Conservation (phyloP, 2,329 filamentous ascomycete species). For the Xylaria sp. region DNA sequence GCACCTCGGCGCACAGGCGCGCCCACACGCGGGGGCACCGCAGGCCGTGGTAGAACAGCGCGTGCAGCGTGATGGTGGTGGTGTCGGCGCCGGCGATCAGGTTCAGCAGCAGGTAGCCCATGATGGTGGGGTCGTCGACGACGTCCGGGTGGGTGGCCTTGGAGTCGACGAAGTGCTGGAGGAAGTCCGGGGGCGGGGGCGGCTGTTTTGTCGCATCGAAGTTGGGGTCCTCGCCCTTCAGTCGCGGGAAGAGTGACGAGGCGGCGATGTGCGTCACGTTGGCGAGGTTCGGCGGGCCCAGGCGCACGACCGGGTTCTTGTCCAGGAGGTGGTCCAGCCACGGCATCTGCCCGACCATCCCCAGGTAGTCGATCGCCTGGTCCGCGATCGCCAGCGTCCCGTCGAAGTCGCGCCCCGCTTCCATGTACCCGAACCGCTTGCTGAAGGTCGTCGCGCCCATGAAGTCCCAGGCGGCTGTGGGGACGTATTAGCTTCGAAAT, state of each 20-base stretch:
- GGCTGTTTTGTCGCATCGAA: slow-evolving; percentile 13
- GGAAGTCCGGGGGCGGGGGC: slow-evolving; percentile 39
- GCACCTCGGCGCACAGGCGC: slow-evolving; percentile 43
- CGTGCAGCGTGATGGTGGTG: slow-evolving; percentile 39
- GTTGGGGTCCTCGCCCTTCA: slow-evolving; percentile 14
- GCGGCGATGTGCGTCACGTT: slow-evolving; percentile 26
- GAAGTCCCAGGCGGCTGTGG: slow-evolving; percentile 45
- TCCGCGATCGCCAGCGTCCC: slow-evolving; percentile 36
- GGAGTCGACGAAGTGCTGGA: slow-evolving; percentile 40
- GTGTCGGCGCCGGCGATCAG: slow-evolving; percentile 43
- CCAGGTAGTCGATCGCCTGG: slow-evolving; percentile 40
- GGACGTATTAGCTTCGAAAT: no score
- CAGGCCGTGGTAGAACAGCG: slow-evolving; percentile 43
- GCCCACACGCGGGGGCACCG: slow-evolving; percentile 34
- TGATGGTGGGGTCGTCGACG: slow-evolving; percentile 35
- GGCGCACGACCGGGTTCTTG: slow-evolving; percentile 34
- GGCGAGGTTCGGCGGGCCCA: slow-evolving; percentile 29
- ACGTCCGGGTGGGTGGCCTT: slow-evolving; percentile 33
- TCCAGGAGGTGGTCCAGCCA: slow-evolving; percentile 34
- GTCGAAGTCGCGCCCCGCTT: slow-evolving; percentile 42
- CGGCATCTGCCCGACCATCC: slow-evolving; percentile 33
- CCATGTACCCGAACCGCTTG: slow-evolving; percentile 45
- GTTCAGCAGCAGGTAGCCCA: slow-evolving; percentile 32
- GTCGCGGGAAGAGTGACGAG: slow-evolving; percentile 20
- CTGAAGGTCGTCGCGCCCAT: slow-evolving; percentile 46